A percentile compares a stretch with the other conserved stretches of the same genome.
These are phyloP conservation scores for Saccharomycopsis synnaedendra DNA, from an alignment of 805 yeast genomes.

Conservation along the genomic window DNA sequence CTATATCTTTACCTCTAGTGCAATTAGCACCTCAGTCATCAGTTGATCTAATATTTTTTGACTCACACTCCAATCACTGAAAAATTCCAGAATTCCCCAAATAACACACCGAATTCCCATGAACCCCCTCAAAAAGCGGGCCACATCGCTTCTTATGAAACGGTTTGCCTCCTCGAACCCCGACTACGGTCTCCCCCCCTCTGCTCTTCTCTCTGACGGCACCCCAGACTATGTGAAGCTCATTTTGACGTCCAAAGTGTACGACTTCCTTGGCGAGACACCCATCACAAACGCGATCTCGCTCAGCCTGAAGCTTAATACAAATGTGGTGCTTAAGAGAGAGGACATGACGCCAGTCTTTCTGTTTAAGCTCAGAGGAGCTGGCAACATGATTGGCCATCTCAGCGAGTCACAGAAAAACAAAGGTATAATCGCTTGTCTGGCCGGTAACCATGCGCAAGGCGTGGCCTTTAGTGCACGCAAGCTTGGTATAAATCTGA, in stretches of 20 bases:
- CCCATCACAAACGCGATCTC: conserved; percentile 71
- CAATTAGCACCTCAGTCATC: too few relatives aligned
- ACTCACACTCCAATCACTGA: too few relatives aligned
- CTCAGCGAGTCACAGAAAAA: conserved; percentile 45
- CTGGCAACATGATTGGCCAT: conserved; percentile 93
- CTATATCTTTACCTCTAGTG: too few relatives aligned
- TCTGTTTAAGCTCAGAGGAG: conserved; percentile 94
- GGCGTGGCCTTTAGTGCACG: conserved; percentile 94
- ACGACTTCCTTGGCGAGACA: conserved; percentile 87
- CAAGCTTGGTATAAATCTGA: conserved; percentile 78
- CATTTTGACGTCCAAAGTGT: conserved; percentile 84
- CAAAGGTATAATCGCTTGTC: conserved; percentile 91
- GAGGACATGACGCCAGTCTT: conserved; percentile 94
- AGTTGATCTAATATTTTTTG: too few relatives aligned
- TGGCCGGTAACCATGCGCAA: conserved; percentile 99
- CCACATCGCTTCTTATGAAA: neutral
- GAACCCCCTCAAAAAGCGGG: too few relatives aligned
- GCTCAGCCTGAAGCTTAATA: conserved; percentile 61
- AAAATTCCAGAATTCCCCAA: too few relatives aligned
- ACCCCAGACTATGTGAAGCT: conserved; percentile 89
- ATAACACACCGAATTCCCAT: too few relatives aligned
- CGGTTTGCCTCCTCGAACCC: neutral
- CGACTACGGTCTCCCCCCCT: neutral
- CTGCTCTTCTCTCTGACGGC: conserved; percentile 28
- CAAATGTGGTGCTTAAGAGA: conserved; percentile 72